Conservation (phyloP, 768 basidiomycete genomes). For the Coprinopsis marcescibilis region DNA sequence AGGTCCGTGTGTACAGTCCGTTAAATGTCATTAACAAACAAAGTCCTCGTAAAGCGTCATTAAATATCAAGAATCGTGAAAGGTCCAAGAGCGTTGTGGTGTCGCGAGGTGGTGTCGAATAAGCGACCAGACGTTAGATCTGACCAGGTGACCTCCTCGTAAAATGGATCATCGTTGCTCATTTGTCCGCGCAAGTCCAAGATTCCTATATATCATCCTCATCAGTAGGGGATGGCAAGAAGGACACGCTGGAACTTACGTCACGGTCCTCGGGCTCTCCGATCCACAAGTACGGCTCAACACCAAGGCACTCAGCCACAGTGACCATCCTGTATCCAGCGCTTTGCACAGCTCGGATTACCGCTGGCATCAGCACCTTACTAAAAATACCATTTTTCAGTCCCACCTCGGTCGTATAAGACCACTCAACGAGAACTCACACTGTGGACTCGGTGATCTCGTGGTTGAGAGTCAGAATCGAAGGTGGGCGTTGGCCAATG, state of each 20-base stretch:
- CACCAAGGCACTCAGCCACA: constrained; percentile 32
- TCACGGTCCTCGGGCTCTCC: constrained; percentile 23
- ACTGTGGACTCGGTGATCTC: constrained; percentile 26
- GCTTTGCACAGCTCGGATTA: constrained; percentile 25
- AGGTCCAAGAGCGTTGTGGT: no score
- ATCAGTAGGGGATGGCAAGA: neutral
- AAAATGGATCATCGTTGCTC: neutral
- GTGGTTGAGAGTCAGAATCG: constrained; percentile 35
- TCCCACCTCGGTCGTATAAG: neutral
- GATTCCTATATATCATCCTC: neutral
- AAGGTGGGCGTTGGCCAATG: constrained; percentile 23
- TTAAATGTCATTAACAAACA: no score
- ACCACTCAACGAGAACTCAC: neutral
- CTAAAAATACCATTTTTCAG: constrained; percentile 9
- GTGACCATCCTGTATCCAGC: constrained; percentile 36
- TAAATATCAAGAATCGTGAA: neutral
- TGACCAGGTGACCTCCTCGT: no score
- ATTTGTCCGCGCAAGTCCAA: neutral
- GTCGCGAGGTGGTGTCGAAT: no score
- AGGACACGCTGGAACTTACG: constrained; percentile 20
- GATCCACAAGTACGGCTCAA: constrained; percentile 25
- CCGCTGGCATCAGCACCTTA: constrained; percentile 28
- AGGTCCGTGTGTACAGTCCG: no score
- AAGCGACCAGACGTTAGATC: no score
- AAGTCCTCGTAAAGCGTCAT: neutral